Conservation (phyloP, 129 eudicot genomes). For the Centrapalus pauciflorus region DNA sequence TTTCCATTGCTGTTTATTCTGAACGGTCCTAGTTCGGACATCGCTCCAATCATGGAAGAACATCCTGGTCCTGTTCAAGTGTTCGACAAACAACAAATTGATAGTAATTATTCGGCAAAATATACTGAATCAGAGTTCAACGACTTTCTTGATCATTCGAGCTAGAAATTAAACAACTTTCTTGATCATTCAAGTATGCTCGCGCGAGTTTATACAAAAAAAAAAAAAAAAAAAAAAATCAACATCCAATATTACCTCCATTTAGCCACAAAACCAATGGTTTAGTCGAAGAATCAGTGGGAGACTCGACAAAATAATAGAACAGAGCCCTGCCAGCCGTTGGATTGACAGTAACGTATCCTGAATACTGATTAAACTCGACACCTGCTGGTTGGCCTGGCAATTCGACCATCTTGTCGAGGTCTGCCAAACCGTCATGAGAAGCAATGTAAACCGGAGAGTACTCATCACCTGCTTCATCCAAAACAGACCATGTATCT, state of each 20-base stretch:
- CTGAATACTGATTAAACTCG: slow-evolving; percentile 23
- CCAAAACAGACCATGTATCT: slow-evolving; percentile 7
- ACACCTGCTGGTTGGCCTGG: slow-evolving; percentile 40
- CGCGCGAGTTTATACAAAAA: no score
- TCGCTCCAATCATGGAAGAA: slow-evolving; percentile 41
- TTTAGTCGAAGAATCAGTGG: slow-evolving; percentile 20
- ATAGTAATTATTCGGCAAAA: not conserved
- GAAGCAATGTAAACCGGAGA: slow-evolving; percentile 23
- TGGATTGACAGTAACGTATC: slow-evolving; percentile 30
- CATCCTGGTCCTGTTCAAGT: slow-evolving; percentile 32
- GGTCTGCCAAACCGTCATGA: slow-evolving; percentile 27
- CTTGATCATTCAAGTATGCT: not conserved
- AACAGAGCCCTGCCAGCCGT: slow-evolving; percentile 33
- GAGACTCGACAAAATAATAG: slow-evolving; percentile 39
- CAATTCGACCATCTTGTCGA: slow-evolving; percentile 27
- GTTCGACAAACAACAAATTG: not conserved
- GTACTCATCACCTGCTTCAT: slow-evolving; percentile 10
- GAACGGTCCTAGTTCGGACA: slow-evolving; percentile 46
- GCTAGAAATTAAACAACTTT: not conserved
- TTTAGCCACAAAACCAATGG: slow-evolving; percentile 34
- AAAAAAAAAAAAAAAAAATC: not conserved
- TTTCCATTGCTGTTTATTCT: slow-evolving; percentile 42
- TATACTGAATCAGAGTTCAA: not conserved
- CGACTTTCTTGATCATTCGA: not conserved
- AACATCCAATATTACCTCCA: slow-evolving; percentile 22